Evolutionary conservation across 805 yeast genomes (phyloP).

Genomic region (Yamadazyma nakazawae): DNA sequence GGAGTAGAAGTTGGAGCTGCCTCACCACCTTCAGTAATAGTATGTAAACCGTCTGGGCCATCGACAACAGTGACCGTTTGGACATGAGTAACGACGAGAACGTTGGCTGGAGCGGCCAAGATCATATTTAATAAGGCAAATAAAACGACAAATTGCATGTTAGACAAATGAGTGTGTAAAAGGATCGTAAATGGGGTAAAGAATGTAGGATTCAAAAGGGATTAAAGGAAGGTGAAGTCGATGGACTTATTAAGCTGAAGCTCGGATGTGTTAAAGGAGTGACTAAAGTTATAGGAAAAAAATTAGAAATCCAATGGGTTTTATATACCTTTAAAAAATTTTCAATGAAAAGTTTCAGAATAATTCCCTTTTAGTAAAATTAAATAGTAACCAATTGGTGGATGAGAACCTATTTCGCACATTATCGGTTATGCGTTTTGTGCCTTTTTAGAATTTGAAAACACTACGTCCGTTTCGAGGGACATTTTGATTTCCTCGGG

Average conservation of each 20-base stretch:
- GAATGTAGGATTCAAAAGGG: slow-evolving; percentile 1
- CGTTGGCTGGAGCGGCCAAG: slow-evolving; percentile 27
- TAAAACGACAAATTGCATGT: slow-evolving; percentile 11
- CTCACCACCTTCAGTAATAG: not conserved
- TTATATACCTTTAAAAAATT: slow-evolving; percentile 1
- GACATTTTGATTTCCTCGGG: not conserved
- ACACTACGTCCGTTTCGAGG: not conserved
- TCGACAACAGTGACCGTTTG: slow-evolving; percentile 17
- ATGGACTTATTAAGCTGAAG: not conserved
- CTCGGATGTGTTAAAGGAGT: not conserved
- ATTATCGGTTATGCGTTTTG: not conserved
- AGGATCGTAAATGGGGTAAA: not conserved
- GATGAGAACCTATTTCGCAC: not conserved
- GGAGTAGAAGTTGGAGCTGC: slow-evolving; percentile 2
- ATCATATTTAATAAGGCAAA: slow-evolving; percentile 18
- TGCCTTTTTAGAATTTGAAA: not conserved
- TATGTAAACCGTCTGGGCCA: slow-evolving; percentile 5
- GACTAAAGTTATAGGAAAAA: not conserved
- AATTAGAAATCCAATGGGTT: not conserved
- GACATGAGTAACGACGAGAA: slow-evolving; percentile 23
- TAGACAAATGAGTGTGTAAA: slow-evolving; percentile 4
- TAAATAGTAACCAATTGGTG: slow-evolving; percentile 3
- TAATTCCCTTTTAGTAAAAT: not conserved
- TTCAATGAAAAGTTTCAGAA: not conserved
- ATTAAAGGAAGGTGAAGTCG: slow-evolving; percentile 3